Percentiles rank a stretch among this genome's conserved stretches.
These are phyloP conservation scores for Pythium sp. DNA, from an alignment of 352 stramenopile species.

Conservation along the genomic window DNA sequence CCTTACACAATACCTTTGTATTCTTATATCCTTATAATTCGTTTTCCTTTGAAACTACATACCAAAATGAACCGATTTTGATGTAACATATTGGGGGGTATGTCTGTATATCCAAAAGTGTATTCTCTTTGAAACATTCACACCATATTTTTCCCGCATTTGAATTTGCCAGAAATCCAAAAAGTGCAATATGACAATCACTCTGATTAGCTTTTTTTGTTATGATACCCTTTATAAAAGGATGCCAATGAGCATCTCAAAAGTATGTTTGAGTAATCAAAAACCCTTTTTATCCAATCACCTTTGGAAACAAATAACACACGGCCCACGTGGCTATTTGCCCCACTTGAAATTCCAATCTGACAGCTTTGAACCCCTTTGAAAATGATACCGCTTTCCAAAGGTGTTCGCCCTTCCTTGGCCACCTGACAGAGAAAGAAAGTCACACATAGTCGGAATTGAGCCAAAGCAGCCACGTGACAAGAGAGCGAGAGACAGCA, in stretches of 20 bases:
- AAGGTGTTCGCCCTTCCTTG: not conserved
- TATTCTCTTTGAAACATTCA: too few relatives aligned
- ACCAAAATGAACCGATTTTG: too few relatives aligned
- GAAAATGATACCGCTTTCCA: not conserved
- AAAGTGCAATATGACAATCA: not conserved
- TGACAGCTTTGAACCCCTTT: not conserved
- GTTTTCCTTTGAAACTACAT: too few relatives aligned
- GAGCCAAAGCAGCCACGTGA: conserved; percentile 8
- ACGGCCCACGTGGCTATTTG: not conserved
- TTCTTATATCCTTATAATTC: too few relatives aligned
- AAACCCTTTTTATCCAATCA: not conserved
- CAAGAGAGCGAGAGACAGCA: not conserved
- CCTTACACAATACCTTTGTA: too few relatives aligned
- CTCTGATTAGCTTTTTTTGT: not conserved
- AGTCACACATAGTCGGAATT: conserved; percentile 1
- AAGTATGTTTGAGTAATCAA: not conserved
- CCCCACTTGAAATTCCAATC: not conserved
- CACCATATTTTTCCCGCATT: too few relatives aligned
- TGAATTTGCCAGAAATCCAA: too few relatives aligned
- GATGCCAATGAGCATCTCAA: not conserved
- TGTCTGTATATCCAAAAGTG: too few relatives aligned
- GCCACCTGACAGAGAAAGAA: not conserved
- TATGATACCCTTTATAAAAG: too few relatives aligned
- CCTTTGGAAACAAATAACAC: not conserved
- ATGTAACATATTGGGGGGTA: too few relatives aligned